Evolutionary conservation across 768 basidiomycete genomes (phyloP).

Genomic region (Serendipita sp.): DNA sequence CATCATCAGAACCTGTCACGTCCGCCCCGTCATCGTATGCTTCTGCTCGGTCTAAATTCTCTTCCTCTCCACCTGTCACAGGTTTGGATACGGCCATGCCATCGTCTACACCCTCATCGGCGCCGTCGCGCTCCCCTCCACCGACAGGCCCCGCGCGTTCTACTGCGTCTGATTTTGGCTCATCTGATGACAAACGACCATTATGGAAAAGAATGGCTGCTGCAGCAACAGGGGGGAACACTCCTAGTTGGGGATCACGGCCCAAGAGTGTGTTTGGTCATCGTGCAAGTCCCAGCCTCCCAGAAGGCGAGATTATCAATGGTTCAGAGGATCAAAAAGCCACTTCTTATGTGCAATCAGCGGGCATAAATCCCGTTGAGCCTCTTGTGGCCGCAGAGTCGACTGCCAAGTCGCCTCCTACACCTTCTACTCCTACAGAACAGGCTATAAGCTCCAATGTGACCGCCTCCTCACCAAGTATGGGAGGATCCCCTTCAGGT

Average conservation of each 20-base stretch:
- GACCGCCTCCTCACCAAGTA: no score
- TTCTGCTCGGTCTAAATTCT: neutral
- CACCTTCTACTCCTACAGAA: neutral
- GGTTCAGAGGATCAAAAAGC: neutral
- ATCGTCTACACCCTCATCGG: neutral
- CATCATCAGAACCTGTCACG: neutral
- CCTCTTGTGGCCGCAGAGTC: neutral
- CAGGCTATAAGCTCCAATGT: no score
- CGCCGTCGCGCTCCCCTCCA: neutral
- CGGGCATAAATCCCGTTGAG: neutral
- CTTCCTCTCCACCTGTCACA: neutral
- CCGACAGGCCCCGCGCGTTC: neutral
- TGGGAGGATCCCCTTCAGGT: neutral
- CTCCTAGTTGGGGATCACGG: neutral
- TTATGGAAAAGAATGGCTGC: slow-evolving; percentile 1
- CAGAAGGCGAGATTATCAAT: neutral
- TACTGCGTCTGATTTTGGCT: neutral
- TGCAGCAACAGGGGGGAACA: neutral
- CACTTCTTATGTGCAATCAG: neutral
- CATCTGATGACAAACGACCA: neutral
- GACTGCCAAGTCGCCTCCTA: neutral
- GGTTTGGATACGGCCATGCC: neutral
- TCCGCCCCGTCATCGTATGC: slow-evolving; percentile 3
- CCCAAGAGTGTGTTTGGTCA: neutral
- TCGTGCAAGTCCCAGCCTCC: neutral